These are phyloP conservation scores for Cystobasidium slooffiae DNA, from an alignment of 1,284 basidiomycete species.

Conservation along the genomic window DNA sequence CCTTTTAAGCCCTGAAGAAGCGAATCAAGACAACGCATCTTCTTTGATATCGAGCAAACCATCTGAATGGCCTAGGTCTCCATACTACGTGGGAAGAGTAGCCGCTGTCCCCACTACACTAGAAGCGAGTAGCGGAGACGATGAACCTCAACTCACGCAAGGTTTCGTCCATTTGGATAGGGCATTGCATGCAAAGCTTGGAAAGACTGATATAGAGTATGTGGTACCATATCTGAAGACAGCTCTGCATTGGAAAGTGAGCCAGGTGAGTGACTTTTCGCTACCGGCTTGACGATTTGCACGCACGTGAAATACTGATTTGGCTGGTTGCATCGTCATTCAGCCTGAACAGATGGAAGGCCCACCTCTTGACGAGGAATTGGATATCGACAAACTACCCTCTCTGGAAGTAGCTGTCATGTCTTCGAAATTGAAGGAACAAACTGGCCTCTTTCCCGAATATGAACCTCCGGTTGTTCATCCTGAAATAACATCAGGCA, in stretches of 20 bases:
- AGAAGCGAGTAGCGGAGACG: neutral
- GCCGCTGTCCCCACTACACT: neutral
- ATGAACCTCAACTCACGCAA: neutral
- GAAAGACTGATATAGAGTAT: neutral
- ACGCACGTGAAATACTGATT: too few relatives aligned
- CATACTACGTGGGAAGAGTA: conserved; percentile 4
- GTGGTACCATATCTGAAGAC: conserved; percentile 12
- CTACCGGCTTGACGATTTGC: too few relatives aligned
- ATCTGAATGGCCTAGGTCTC: neutral
- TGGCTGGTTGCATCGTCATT: neutral
- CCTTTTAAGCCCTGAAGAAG: neutral
- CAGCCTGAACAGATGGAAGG: neutral
- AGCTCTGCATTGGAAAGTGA: conserved; percentile 5
- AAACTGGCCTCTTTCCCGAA: neutral
- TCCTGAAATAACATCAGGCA: neutral
- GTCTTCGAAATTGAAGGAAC: neutral
- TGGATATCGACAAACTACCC: neutral
- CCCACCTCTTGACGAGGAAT: neutral
- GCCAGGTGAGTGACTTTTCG: neutral
- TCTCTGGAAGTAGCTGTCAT: neutral
- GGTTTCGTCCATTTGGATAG: conserved; percentile 10
- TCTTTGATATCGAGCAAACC: neutral
- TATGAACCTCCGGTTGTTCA: neutral
- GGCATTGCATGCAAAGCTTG: neutral
- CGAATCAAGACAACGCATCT: neutral